Conservation (phyloP, 2,329 filamentous ascomycete species). For the Penicillium corylophilum region DNA sequence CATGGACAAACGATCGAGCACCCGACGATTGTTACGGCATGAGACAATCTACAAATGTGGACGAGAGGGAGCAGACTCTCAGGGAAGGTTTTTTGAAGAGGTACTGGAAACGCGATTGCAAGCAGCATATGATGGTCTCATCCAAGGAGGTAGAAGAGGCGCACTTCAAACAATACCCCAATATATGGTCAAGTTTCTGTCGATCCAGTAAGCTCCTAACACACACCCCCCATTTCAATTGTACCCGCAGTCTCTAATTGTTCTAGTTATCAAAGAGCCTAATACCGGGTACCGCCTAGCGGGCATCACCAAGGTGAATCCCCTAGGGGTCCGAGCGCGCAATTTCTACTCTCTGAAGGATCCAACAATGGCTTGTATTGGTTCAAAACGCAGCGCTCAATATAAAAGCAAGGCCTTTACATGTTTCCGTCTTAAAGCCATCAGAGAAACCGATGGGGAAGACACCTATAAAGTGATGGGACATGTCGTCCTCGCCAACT, state of each 20-base stretch:
- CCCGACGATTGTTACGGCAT: no score
- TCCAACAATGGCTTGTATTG: no score
- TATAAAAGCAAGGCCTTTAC: no score
- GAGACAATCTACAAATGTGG: no score
- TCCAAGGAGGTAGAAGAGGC: conserved; percentile 2
- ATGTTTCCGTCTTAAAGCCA: no score
- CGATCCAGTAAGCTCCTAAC: conserved; percentile 1
- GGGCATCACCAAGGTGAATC: neutral
- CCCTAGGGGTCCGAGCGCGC: neutral
- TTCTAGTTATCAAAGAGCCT: conserved; percentile 1
- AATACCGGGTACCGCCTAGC: neutral
- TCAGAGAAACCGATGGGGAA: no score
- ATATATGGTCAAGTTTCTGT: conserved; percentile 1
- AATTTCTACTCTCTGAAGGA: neutral
- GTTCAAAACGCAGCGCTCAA: no score
- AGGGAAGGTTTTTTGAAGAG: neutral
- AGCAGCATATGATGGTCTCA: conserved; percentile 4
- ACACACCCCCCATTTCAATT: neutral
- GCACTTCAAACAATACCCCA: neutral
- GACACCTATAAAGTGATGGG: no score
- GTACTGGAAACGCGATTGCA: neutral
- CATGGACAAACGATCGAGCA: no score
- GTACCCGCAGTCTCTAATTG: neutral
- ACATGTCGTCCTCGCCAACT: no score
- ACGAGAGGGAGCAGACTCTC: no score